Percentiles rank a stretch among this genome's conserved stretches.
These are phyloP conservation scores for Penicillium sp. DNA, from an alignment of 2,329 filamentous ascomycete genomes.

Conservation along the genomic window DNA sequence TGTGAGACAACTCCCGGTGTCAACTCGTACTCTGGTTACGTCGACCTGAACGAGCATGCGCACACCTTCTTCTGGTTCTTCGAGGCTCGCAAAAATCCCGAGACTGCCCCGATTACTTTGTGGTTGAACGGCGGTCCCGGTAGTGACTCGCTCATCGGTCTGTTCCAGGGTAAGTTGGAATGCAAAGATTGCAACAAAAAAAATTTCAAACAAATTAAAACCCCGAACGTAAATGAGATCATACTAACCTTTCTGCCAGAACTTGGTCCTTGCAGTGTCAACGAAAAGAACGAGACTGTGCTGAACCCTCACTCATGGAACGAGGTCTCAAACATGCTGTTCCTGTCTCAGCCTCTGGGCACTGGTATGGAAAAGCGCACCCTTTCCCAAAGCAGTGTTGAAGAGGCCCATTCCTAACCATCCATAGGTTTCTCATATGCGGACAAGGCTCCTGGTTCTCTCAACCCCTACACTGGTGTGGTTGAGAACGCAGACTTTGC, in stretches of 20 bases:
- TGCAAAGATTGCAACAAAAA: no score
- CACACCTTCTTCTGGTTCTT: conserved; percentile 55
- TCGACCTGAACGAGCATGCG: conserved; percentile 47
- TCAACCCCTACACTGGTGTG: conserved; percentile 40
- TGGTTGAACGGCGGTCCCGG: conserved; percentile 42
- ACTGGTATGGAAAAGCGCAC: conserved; percentile 36
- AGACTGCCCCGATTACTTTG: conserved; percentile 37
- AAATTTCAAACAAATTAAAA: no score
- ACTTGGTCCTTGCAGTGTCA: conserved; percentile 41
- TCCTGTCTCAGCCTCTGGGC: conserved; percentile 57
- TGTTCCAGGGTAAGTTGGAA: conserved; percentile 33
- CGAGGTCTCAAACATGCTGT: conserved; percentile 55
- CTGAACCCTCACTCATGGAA: conserved; percentile 57
- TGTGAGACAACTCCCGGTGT: conserved; percentile 53
- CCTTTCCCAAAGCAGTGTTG: background rate
- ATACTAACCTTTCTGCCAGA: conserved; percentile 23
- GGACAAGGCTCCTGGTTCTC: conserved; percentile 34
- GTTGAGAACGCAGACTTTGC: conserved; percentile 42
- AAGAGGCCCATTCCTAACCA: background rate
- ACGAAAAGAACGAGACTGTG: conserved; percentile 39
- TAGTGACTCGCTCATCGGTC: conserved; percentile 38
- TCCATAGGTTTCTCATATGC: conserved; percentile 31
- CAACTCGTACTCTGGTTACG: conserved; percentile 52
- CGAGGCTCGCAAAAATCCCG: conserved; percentile 48
- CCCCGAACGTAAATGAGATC: background rate